A percentile compares a stretch with the other conserved stretches of the same genome.
Evolutionary conservation across 2,329 filamentous ascomycete genomes (phyloP).

Genomic region (Calonectria pauciramosa): DNA sequence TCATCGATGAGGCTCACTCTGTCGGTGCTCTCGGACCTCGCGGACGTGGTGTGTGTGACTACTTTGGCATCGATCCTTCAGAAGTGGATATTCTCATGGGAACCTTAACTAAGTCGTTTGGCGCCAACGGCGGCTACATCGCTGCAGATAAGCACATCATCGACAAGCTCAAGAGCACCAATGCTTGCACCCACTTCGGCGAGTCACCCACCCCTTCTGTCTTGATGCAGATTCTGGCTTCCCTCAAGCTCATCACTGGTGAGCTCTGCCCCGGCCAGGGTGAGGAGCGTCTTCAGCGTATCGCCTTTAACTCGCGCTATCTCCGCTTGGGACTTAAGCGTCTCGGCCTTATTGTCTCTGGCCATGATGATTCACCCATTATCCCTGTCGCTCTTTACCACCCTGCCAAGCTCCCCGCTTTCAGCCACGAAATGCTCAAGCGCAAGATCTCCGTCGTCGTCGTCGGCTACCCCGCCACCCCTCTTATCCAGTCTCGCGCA

Average conservation of each 20-base stretch:
- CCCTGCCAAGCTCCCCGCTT: constrained; percentile 98
- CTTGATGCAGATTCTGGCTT: constrained; percentile 89
- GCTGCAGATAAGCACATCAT: constrained; percentile 91
- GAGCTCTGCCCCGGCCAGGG: constrained; percentile 92
- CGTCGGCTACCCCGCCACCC: constrained; percentile 96
- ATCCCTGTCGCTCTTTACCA: constrained; percentile 96
- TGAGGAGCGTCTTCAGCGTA: constrained; percentile 92
- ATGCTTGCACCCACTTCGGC: constrained; percentile 88
- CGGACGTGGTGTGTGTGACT: constrained; percentile 96
- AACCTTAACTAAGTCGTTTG: constrained; percentile 97
- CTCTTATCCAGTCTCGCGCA: constrained; percentile 92
- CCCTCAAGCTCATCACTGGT: constrained; percentile 89
- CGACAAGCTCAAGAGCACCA: constrained; percentile 88
- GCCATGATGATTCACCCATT: constrained; percentile 97
- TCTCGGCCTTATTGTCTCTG: constrained; percentile 95
- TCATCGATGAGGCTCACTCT: constrained; percentile 96
- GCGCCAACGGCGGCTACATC: constrained; percentile 96
- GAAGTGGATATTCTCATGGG: constrained; percentile 98
- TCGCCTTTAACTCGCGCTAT: constrained; percentile 98
- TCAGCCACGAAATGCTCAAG: constrained; percentile 98
- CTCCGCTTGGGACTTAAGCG: constrained; percentile 98
- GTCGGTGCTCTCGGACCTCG: constrained; percentile 90
- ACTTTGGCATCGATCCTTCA: constrained; percentile 89
- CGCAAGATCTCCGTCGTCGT: constrained; percentile 98
- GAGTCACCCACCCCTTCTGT: constrained; percentile 91